Evolutionary conservation across 2,329 filamentous ascomycete species (phyloP), one percentile per base, ranked within the genome.

Genomic region (Cladosporium colombiae): DNA sequence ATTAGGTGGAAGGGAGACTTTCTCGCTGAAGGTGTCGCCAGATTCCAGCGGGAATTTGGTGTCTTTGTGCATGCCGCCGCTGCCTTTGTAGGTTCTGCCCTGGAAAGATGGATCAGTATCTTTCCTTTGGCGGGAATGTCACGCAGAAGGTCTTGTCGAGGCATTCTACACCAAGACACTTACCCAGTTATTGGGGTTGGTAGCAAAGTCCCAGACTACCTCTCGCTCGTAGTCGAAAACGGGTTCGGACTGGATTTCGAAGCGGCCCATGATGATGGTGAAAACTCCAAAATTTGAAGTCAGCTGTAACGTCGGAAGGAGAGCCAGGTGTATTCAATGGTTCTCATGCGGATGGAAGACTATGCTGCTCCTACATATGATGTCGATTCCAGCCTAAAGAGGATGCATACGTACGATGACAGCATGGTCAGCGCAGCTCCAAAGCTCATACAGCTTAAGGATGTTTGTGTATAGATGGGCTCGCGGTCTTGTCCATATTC

Each of bases 51-150:
- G 50, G n/a, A 66, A 53, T 23, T 33, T 59, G 23, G 60, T 49
- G 23, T 60, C 46, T 50, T 69, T 40, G 52, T 68, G 58, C 61
- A 68, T 66, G 23, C 64, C 68, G 14, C 66, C 68, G 58, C 60
- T 65, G 59, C 68, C 68, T 40, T 67, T 66, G 57, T 69, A 69
- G 8, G 66, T 68, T 18, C 49, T 29, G 21, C 64, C 64, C 64
- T 65, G 31, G 33, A 14, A 7, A 7, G 46, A 37, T 60, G 27
- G 23, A 23, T 52, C 8, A 50, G 44, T 31, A 27, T 56, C 57
- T 1, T 1, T 7, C 14, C 18, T 56, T 56, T 14, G 29, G 31
- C 53, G 31, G 18, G 16, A 8, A 35, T 21, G 53, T 16, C n/a
- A n/a, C n/a, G n/a, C n/a, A n/a, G n/a, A n/a, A n/a, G n/a, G n/a